A percentile compares a stretch with the other conserved stretches of the same genome.
These are phyloP conservation scores for Arachnomyces sp. DNA, from an alignment of 2,329 filamentous ascomycete species.

Conservation along the genomic window DNA sequence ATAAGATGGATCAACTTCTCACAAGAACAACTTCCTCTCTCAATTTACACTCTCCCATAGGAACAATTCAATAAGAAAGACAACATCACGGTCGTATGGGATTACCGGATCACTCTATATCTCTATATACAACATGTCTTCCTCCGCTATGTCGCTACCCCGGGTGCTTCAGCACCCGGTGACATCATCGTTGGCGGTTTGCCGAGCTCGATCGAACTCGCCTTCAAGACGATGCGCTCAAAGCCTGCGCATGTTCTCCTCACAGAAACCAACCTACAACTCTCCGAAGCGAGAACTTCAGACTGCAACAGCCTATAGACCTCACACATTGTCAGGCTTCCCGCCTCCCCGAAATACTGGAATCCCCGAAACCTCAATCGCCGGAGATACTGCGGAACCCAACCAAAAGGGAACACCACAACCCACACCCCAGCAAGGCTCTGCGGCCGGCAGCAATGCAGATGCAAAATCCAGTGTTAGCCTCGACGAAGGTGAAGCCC, in stretches of 20 bases:
- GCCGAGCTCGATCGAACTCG: conserved; percentile 31
- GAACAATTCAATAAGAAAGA: no score
- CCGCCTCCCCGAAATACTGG: conserved; percentile 52
- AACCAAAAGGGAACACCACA: conserved; percentile 44
- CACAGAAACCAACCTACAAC: conserved; percentile 32
- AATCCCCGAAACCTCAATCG: conserved; percentile 56
- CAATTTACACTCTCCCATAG: neutral
- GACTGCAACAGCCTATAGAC: conserved; percentile 58
- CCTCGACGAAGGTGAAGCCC: conserved; percentile 57
- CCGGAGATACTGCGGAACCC: conserved; percentile 41
- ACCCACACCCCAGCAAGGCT: conserved; percentile 27
- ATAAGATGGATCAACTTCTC: neutral
- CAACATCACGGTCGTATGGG: no score
- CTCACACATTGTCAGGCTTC: conserved; percentile 50
- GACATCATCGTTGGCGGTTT: conserved; percentile 41
- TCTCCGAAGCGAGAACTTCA: conserved; percentile 57
- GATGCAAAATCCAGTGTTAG: conserved; percentile 36
- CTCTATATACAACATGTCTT: neutral
- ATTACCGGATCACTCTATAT: no score
- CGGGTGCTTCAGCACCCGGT: conserved; percentile 31
- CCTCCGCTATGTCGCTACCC: conserved; percentile 32
- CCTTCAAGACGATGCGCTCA: conserved; percentile 33
- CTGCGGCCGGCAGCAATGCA: conserved; percentile 8
- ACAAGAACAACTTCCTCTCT: no score
- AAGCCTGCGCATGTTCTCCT: conserved; percentile 42